Conservation (phyloP, 768 basidiomycete species). For the Exidia glandulosa region DNA sequence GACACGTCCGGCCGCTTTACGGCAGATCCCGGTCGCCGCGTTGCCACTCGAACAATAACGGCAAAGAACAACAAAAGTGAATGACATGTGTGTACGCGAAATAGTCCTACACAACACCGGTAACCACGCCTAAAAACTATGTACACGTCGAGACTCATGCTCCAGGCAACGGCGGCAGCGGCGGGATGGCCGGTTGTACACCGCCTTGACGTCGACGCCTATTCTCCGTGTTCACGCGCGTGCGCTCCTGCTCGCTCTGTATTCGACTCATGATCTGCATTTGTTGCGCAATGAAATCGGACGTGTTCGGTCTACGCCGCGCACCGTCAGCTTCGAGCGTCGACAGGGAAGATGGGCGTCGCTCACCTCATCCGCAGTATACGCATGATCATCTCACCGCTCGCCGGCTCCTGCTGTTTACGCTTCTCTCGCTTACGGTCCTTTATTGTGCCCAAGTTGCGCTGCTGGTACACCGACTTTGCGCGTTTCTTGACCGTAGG, state of each 20-base stretch:
- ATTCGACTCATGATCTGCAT: conserved; percentile 71
- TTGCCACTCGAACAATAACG: not conserved
- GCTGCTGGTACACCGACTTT: conserved; percentile 86
- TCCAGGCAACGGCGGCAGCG: not conserved
- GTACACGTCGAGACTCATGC: not conserved
- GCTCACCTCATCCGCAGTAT: conserved; percentile 90
- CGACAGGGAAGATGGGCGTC: not conserved
- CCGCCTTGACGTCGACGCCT: not conserved
- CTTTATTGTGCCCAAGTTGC: conserved; percentile 93
- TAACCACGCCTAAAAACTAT: not conserved
- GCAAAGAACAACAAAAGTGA: not conserved
- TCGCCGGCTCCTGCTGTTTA: conserved; percentile 56
- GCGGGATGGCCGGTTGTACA: not conserved
- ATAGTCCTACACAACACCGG: not conserved
- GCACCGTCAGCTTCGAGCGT: not conserved
- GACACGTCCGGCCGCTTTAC: not conserved
- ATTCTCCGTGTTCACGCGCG: conserved; percentile 15
- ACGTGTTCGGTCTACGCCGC: conserved; percentile 52
- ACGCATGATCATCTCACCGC: conserved; percentile 84
- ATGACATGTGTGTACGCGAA: not conserved
- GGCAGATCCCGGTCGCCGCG: not conserved
- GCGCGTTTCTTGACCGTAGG: conserved; percentile 77
- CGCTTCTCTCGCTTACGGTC: conserved; percentile 89
- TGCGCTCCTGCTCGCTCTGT: conserved; percentile 75
- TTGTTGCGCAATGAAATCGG: conserved; percentile 83